phyloP scores from a whole-genome alignment of 371 early-diverging fungal genomes.

The Mucor piriformis region DNA sequence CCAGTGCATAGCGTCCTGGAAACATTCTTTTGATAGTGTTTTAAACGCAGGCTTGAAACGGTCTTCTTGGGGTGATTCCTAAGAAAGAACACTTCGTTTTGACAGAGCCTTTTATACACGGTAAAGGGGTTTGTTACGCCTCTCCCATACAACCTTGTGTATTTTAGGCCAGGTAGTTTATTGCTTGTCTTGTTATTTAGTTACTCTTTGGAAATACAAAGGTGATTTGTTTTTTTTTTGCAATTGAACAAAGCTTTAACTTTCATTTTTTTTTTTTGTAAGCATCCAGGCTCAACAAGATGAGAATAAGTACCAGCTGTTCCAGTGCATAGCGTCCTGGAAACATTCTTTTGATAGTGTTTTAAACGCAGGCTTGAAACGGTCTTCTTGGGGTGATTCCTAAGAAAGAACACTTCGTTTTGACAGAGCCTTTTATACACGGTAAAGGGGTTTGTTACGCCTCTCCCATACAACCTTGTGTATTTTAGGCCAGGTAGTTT shows the following conservation, averaged over 20 bases:
- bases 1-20: conserved; percentile 12
- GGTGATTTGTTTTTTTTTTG: too few species aligned
- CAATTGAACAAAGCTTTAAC: too few species aligned
- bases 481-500: neutral
- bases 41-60: conserved; percentile 13
- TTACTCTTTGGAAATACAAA: too few species aligned
- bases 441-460: conserved; percentile 10
- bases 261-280: too few species aligned
- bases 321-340: conserved; percentile 12
- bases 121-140: conserved; percentile 8
- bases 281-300: too few species aligned
- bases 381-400: conserved; percentile 11
- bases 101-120: conserved; percentile 5
- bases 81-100: neutral
- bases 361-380: conserved; percentile 12
- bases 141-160: conserved; percentile 11
- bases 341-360: neutral
- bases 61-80: conserved; percentile 10
- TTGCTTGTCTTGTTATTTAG: too few species aligned
- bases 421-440: conserved; percentile 4
- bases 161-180: neutral
- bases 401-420: neutral
- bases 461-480: conserved; percentile 10
- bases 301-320: too few species aligned
- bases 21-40: neutral